phyloP scores from a whole-genome alignment of 179 eudicot genomes.

The Dionaea muscipula region DNA sequence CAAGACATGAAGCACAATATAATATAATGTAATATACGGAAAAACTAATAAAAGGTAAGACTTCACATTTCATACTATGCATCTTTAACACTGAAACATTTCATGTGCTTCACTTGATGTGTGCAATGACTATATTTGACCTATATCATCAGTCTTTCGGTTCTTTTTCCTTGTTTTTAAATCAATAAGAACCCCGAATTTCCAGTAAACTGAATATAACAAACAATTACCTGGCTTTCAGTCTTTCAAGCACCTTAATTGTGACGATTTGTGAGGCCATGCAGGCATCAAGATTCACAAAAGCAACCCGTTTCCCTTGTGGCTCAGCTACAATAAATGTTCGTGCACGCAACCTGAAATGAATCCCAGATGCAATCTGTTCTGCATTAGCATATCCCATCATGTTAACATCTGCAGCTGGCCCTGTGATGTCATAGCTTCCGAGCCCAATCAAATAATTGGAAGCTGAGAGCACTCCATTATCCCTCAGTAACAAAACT shows the following conservation, averaged over 20 bases:
- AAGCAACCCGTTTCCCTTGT: conserved; percentile 49
- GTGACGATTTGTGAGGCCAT: conserved; percentile 95
- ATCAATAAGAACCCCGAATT: neutral
- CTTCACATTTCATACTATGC: too few relatives aligned
- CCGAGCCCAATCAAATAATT: conserved; percentile 82
- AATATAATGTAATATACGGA: neutral
- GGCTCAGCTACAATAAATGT: conserved; percentile 86
- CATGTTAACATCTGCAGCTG: conserved; percentile 98
- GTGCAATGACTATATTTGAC: too few relatives aligned
- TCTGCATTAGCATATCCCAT: conserved; percentile 90
- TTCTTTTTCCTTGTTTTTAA: too few relatives aligned
- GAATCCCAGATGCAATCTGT: conserved; percentile 78
- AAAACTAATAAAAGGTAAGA: too few relatives aligned
- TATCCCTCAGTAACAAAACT: conserved; percentile 20
- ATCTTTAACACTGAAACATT: too few relatives aligned
- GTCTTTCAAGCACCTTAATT: conserved; percentile 79
- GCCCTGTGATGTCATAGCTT: conserved; percentile 97
- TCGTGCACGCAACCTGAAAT: conserved; percentile 86
- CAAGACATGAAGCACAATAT: neutral
- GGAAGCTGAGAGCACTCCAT: conserved; percentile 33
- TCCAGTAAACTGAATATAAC: neutral
- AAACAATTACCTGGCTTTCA: conserved; percentile 68
- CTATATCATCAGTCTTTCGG: too few relatives aligned
- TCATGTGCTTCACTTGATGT: too few relatives aligned
- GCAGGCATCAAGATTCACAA: conserved; percentile 96